These are phyloP conservation scores for Xerocomellus dryophilus DNA, from an alignment of 768 basidiomycete species.

Conservation along the genomic window DNA sequence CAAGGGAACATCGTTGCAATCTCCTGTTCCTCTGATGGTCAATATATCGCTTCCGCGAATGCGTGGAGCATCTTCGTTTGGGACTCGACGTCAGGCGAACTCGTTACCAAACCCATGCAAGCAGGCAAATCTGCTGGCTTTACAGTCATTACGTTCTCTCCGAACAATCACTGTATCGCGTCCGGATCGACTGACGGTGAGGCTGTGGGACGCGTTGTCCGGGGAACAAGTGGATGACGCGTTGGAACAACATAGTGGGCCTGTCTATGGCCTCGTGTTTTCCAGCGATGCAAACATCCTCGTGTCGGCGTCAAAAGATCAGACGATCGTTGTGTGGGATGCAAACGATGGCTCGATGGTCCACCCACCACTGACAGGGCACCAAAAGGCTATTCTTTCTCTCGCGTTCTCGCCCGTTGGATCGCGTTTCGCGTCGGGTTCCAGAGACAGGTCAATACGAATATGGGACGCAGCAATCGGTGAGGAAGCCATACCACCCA, in stretches of 20 bases:
- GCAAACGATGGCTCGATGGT: slow-evolving; percentile 9
- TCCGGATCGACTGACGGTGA: slow-evolving; percentile 24
- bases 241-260: slow-evolving; percentile 19
- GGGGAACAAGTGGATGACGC: slow-evolving; percentile 17
- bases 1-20: slow-evolving; percentile 16
- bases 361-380: slow-evolving; percentile 20
- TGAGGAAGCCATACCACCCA: slow-evolving; percentile 7
- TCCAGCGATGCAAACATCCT: slow-evolving; percentile 23
- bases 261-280: slow-evolving; percentile 29
- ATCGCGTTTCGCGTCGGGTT: slow-evolving; percentile 30
- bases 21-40: slow-evolving; percentile 29
- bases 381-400: slow-evolving; percentile 25
- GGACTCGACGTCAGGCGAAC: slow-evolving; percentile 30
- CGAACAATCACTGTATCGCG: slow-evolving; percentile 24
- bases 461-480: slow-evolving; percentile 29
- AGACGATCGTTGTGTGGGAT: slow-evolving; percentile 29
- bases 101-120: slow-evolving; percentile 18
- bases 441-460: slow-evolving; percentile 27
- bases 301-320: slow-evolving; percentile 27
- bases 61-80: slow-evolving; percentile 20
- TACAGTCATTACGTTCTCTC: slow-evolving; percentile 23
- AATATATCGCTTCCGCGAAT: slow-evolving; percentile 28
- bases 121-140: slow-evolving; percentile 13
- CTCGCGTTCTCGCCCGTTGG: slow-evolving; percentile 31
- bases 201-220: slow-evolving; percentile 27